Evolutionary conservation across 495 filamentous ascomycete genomes (phyloP).

Genomic region (Neurospora sp.): DNA sequence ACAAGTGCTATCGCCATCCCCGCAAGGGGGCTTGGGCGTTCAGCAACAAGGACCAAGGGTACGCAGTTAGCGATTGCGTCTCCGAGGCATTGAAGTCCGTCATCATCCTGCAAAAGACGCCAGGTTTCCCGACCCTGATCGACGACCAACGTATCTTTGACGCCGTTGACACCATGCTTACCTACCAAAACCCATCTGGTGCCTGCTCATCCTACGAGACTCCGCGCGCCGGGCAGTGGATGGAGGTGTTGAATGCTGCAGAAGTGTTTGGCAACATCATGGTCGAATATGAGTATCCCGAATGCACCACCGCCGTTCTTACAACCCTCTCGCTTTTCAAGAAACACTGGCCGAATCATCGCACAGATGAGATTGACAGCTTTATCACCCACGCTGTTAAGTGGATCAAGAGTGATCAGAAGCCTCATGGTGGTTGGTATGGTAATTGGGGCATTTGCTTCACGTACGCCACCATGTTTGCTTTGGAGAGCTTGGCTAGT

Average conservation of each 20-base stretch:
- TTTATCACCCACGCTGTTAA: constrained; percentile 61
- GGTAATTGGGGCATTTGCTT: constrained; percentile 97
- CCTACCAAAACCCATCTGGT: constrained; percentile 83
- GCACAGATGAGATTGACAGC: constrained; percentile 59
- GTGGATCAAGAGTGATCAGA: constrained; percentile 74
- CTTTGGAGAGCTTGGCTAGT: constrained; percentile 71
- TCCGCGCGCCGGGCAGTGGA: constrained; percentile 59
- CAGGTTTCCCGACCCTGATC: constrained; percentile 65
- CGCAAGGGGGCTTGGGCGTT: constrained; percentile 95
- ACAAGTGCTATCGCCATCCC: constrained; percentile 79
- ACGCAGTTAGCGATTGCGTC: constrained; percentile 90
- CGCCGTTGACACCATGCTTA: constrained; percentile 79
- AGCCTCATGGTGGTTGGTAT: constrained; percentile 86
- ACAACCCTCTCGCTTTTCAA: constrained; percentile 77
- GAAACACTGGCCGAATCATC: constrained; percentile 71
- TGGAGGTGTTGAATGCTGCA: constrained; percentile 86
- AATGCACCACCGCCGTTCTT: constrained; percentile 94
- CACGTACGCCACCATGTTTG: constrained; percentile 94
- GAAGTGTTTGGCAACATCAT: constrained; percentile 97
- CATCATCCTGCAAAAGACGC: constrained; percentile 70
- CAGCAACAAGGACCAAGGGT: constrained; percentile 83
- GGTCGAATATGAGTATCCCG: constrained; percentile 96
- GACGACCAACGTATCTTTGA: constrained; percentile 69
- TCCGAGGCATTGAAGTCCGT: constrained; percentile 83
- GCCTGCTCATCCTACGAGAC: constrained; percentile 88